These are phyloP conservation scores for Rhizophagus prolifer DNA, from an alignment of 192 early-diverging fungal genomes.

Conservation along the genomic window DNA sequence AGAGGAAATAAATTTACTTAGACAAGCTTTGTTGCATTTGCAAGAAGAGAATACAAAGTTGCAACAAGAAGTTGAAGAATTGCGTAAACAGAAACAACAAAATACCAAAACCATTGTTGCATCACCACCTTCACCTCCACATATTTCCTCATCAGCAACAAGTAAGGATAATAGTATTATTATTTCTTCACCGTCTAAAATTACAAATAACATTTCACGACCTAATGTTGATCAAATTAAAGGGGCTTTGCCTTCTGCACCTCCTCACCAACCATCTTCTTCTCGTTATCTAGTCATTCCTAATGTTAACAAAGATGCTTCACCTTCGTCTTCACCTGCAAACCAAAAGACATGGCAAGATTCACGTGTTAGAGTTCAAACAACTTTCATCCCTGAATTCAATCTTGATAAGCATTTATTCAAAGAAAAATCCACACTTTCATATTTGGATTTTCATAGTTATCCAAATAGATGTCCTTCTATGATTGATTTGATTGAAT, in stretches of 20 bases:
- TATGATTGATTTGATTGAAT: neutral
- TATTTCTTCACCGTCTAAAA: neutral
- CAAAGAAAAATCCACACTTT: conserved; percentile 5
- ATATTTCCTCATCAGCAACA: neutral
- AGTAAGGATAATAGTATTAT: neutral
- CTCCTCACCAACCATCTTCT: conserved; percentile 16
- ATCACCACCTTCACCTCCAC: conserved; percentile 23
- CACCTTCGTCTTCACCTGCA: conserved; percentile 8
- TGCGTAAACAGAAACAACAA: conserved; percentile 17
- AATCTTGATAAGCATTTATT: conserved; percentile 27
- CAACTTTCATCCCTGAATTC: conserved; percentile 29
- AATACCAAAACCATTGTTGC: neutral
- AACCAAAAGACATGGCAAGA: conserved; percentile 17
- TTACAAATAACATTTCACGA: neutral
- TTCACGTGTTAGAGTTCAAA: conserved; percentile 28
- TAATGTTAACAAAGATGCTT: conserved; percentile 24
- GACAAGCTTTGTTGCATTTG: conserved; percentile 19
- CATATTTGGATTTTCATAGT: neutral
- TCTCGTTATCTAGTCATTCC: conserved; percentile 25
- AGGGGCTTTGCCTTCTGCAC: neutral
- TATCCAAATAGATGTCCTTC: neutral
- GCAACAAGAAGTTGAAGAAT: conserved; percentile 26
- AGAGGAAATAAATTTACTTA: conserved; percentile 30
- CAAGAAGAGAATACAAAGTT: conserved; percentile 32
- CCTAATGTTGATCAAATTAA: neutral